Evolutionary conservation across 306 rosid genomes (phyloP).

Genomic region (Vigna reflexopilosa): DNA sequence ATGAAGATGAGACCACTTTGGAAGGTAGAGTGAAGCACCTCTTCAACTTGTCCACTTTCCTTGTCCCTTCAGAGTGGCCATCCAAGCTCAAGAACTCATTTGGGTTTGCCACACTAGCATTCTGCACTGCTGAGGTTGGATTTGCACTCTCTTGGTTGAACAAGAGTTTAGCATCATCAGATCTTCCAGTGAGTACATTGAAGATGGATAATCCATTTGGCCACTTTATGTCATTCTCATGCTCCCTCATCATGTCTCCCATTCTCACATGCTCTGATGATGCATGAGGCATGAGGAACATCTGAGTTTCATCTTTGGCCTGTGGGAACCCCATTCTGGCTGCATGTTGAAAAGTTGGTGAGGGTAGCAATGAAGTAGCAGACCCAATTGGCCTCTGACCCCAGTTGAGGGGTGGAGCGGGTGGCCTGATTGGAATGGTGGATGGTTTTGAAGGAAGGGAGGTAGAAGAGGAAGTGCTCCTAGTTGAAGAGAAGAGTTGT

Average conservation of each 20-base stretch:
- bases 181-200: constrained; percentile 74
- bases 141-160: constrained; percentile 61
- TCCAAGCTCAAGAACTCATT: constrained; percentile 86
- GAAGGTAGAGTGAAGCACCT: constrained; percentile 81
- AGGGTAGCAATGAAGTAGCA: constrained; percentile 64
- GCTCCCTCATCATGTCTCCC: constrained; percentile 77
- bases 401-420: constrained; percentile 75
- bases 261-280: constrained; percentile 56
- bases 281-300: constrained; percentile 76
- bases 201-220: constrained; percentile 82
- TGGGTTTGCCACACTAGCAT: constrained; percentile 50
- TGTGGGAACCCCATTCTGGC: constrained; percentile 65
- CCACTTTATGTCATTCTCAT: constrained; percentile 84
- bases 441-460: constrained; percentile 70
- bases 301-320: constrained; percentile 72
- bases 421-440: constrained; percentile 63
- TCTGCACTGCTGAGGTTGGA: constrained; percentile 51
- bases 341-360: constrained; percentile 66
- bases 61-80: constrained; percentile 55
- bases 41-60: constrained; percentile 79
- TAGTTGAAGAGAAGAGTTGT: constrained; percentile 83
- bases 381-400: constrained; percentile 67
- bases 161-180: constrained; percentile 74
- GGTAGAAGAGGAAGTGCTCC: constrained; percentile 66
- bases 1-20: constrained; percentile 73